Evolutionary conservation across 352 stramenopile species (phyloP), one percentile per base, ranked within the genome.

Genomic region (Phytophthora nicotianae): DNA sequence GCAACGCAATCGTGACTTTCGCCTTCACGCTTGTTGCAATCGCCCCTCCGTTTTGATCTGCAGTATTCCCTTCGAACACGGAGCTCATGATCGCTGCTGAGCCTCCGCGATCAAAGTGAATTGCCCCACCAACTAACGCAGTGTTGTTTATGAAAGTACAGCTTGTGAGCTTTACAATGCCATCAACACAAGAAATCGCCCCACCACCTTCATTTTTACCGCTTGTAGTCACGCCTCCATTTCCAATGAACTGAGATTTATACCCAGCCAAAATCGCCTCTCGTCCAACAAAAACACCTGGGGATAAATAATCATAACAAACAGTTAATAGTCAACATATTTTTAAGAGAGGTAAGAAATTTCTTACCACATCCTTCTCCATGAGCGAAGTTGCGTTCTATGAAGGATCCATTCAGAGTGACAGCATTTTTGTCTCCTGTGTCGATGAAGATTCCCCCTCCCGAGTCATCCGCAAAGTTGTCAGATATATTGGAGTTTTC

Each of bases 151-250:
- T 41, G 7, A 90, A 65, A 4, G 26, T 45, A 19, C 77, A 81
- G 8, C 27, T 53, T 0, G 45, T 52, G 24, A 89, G 46, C 1
- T 72, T 62, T 11, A 88, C 47, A 10, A 50, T 50, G 0, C 65
- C 79, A 52, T 89, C 81, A 11, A 79, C 51, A 5, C 60, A 43
- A 11, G 74, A 66, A n/a, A 90, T 77, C 0, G 62, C 81, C 0
- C 81, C 81, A 4, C 81, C 81, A 1, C 41, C 69, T 67, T 90
- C 81, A 24, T 75, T 90, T 55, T 82, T 90, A 1, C 81, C 81
- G 6, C 75, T 84, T 0, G 56, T 38, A 0, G 68, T 79, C 11
- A 88, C 37, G 1, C 77, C 75, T 26, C 74, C 74, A 48, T 90
- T 90, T 10, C 48, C 56, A 0, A 59, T 23, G 43, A 77, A 90